Conservation (phyloP, 2,329 filamentous ascomycete genomes). For the Exophiala spinifera region DNA sequence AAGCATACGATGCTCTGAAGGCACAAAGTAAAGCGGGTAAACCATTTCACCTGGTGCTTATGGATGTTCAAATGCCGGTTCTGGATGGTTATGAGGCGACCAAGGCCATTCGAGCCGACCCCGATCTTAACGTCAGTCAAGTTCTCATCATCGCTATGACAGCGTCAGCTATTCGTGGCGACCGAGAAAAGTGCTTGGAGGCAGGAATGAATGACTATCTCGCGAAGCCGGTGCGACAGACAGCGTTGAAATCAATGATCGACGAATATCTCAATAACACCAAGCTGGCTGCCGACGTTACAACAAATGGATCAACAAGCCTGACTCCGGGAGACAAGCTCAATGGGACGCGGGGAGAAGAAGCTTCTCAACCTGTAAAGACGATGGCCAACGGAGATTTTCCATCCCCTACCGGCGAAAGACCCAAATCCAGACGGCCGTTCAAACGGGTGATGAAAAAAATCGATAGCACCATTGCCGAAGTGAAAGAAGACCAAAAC, state of each 20-base stretch:
- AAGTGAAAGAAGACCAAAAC: constrained; percentile 7
- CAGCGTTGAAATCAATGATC: constrained; percentile 80
- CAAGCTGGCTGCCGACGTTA: constrained; percentile 3
- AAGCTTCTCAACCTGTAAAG: constrained; percentile 1
- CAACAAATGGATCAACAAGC: constrained; percentile 1
- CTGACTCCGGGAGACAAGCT: constrained; percentile 19
- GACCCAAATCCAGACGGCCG: constrained; percentile 20
- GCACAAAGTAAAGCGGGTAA: constrained; percentile 31
- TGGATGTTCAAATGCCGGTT: constrained; percentile 50
- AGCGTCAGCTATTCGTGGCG: constrained; percentile 87
- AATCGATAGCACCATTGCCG: constrained; percentile 13
- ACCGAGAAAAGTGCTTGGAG: constrained; percentile 91
- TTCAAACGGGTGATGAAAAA: constrained; percentile 25
- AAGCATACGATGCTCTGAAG: constrained; percentile 38
- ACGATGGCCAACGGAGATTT: constrained; percentile 6
- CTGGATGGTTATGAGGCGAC: constrained; percentile 51
- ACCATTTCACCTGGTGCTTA: constrained; percentile 47
- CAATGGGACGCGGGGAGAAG: constrained; percentile 5
- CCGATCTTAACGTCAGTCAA: constrained; percentile 71
- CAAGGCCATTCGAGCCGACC: constrained; percentile 54
- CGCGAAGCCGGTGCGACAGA: constrained; percentile 88
- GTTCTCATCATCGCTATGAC: constrained; percentile 98
- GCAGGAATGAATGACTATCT: constrained; percentile 98
- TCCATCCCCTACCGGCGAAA: constrained; percentile 13
- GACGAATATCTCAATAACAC: constrained; percentile 57